Base-by-base conservation (phyloP, 169 alveolate genomes). In the Plasmodium relictum region DNA sequence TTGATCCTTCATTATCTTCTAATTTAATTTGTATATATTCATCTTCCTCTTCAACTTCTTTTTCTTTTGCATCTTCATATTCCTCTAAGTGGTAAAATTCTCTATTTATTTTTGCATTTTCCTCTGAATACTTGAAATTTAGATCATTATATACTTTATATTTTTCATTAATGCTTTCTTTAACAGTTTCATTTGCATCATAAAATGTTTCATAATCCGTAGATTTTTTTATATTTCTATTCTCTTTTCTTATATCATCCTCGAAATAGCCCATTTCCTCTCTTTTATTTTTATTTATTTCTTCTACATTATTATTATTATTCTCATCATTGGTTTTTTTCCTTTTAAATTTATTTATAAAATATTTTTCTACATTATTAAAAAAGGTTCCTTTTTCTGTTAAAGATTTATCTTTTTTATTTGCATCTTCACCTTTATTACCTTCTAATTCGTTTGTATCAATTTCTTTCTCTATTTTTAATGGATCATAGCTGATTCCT, bases 21-120 rank as follows among this genome's bases (percentile, higher is more conserved):
- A 80, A 50, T 48, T 80, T 68, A 12, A 80, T 68, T 61, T 80
- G 90, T 80, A 80, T 80, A 48, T 80, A 80, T 59, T 80, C 90
- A 26, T 80, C 83, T 14, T 37, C 39, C 10, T 45, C 68, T 7
- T 58, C 59, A 4, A 39, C 42, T 7, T 61, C 74, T 7, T 61
- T n/a, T 74, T 10, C 88, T 42, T 50, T 56, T 48, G 24, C 62
- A 4, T 59, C 76, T 42, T 42, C 63, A 7, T 68, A 20, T 61
- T 31, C 70, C 2, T 61, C 70, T 7, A 16, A 18, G 14, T 61
- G 22, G 44, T 50, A 45, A n/a, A 54, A 54, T 6, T 9, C 22
- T 18, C 14, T 54, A 16, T 7, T 12, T 18, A 18, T 54, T 18
- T 54, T 54, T 54, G 16, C 63, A 54, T 70, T 62, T 62, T 18